phyloP scores from a whole-genome alignment of 352 stramenopile genomes.

The Phytophthora colocasiae region DNA sequence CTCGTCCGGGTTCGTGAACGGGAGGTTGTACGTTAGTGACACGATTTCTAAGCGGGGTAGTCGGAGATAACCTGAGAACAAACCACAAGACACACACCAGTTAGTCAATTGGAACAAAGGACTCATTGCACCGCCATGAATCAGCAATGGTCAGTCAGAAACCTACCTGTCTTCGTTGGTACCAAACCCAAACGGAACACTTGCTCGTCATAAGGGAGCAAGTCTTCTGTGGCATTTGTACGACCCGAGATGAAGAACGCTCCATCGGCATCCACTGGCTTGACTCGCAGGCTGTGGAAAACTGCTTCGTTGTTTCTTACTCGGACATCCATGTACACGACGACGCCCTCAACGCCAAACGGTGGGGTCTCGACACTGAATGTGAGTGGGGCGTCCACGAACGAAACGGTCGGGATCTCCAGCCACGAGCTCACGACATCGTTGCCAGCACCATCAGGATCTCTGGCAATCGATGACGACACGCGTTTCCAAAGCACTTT shows the following conservation, averaged over 20 bases:
- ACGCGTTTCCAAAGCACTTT: conserved; percentile 70
- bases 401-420: conserved; percentile 69
- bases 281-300: conserved; percentile 76
- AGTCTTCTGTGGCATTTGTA: conserved; percentile 77
- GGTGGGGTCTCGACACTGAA: conserved; percentile 69
- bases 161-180: conserved; percentile 78
- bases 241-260: conserved; percentile 83
- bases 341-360: conserved; percentile 73
- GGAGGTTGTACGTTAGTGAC: conserved; percentile 69
- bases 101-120: conserved; percentile 14
- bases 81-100: not conserved
- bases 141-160: not conserved
- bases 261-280: conserved; percentile 69
- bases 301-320: conserved; percentile 79
- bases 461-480: conserved; percentile 56
- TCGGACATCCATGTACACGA: conserved; percentile 63
- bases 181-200: conserved; percentile 72
- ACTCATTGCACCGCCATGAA: not conserved
- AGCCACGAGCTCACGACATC: conserved; percentile 74
- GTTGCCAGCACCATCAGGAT: conserved; percentile 34
- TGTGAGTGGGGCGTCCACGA: conserved; percentile 70
- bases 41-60: conserved; percentile 81
- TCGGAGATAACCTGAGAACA: conserved; percentile 62
- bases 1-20: conserved; percentile 74
- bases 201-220: conserved; percentile 75